Conservation (phyloP, 2,329 filamentous ascomycete species). For the Aspergillus bombycis region DNA sequence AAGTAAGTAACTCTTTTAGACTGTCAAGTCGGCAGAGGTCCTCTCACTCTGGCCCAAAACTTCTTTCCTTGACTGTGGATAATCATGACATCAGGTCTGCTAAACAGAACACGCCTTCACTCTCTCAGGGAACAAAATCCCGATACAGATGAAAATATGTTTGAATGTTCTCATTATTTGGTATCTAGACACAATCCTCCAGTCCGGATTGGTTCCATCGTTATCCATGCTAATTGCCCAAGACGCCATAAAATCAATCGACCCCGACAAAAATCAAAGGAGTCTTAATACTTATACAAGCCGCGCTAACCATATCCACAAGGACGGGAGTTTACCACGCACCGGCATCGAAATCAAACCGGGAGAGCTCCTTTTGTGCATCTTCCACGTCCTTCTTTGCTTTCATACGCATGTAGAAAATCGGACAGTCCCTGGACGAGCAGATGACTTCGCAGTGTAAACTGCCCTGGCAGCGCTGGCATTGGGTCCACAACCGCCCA, state of each 20-base stretch:
- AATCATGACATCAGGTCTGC: too few species aligned
- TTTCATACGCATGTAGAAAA: conserved; percentile 99
- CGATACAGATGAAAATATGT: neutral
- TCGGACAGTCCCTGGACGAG: conserved; percentile 92
- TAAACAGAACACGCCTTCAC: too few species aligned
- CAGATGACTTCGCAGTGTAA: conserved; percentile 99
- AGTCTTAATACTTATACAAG: conserved; percentile 22
- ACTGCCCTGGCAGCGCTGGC: conserved; percentile 94
- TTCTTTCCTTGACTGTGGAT: too few species aligned
- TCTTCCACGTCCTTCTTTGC: conserved; percentile 99
- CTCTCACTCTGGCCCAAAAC: too few species aligned
- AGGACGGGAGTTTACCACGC: conserved; percentile 56
- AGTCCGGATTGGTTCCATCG: neutral
- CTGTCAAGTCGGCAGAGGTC: too few species aligned
- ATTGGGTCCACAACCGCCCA: conserved; percentile 94
- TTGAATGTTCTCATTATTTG: neutral
- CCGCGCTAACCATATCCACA: conserved; percentile 4
- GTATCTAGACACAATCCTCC: conserved; percentile 7
- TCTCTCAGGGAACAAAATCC: too few species aligned
- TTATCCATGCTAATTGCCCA: conserved; percentile 12
- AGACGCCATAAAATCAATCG: conserved; percentile 15
- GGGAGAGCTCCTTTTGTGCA: conserved; percentile 81
- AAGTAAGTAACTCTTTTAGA: too few species aligned
- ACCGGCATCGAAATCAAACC: conserved; percentile 86
- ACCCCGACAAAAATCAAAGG: neutral